These are phyloP conservation scores for Mycena sp. DNA, from an alignment of 1,284 basidiomycete species.

Conservation along the genomic window DNA sequence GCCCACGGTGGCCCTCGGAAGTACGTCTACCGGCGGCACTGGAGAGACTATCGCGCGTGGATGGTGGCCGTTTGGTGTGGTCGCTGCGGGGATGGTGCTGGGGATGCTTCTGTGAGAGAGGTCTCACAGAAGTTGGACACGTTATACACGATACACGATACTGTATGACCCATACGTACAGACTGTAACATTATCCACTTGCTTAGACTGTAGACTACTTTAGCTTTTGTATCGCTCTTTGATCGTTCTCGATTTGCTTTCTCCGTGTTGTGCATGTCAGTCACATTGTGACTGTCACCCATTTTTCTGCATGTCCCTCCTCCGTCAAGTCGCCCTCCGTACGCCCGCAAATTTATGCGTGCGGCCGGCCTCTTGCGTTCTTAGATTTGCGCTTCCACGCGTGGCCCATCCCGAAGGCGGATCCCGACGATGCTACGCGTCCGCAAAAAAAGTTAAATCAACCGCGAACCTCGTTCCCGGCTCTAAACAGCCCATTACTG, in stretches of 20 bases:
- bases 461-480: slow-evolving; percentile 64
- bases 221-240: too few relatives aligned
- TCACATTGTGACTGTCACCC: too few relatives aligned
- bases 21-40: not conserved
- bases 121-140: too few relatives aligned
- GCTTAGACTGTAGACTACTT: too few relatives aligned
- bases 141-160: too few relatives aligned
- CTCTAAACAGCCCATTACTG: slow-evolving; percentile 63
- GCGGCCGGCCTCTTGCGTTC: not conserved
- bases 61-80: too few relatives aligned
- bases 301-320: not conserved
- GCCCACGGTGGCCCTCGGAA: slow-evolving; percentile 31
- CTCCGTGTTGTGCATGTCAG: too few relatives aligned
- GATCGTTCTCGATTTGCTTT: too few relatives aligned
- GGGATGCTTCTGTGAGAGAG: too few relatives aligned
- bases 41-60: not conserved
- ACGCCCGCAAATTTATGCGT: slow-evolving; percentile 2
- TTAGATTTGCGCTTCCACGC: not conserved
- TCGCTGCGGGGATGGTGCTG: too few relatives aligned
- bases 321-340: slow-evolving; percentile 11
- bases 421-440: slow-evolving; percentile 16
- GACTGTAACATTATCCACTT: too few relatives aligned
- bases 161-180: too few relatives aligned
- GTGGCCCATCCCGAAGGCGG: not conserved
- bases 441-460: slow-evolving; percentile 54